phyloP scores from a whole-genome alignment of 2,329 filamentous ascomycete genomes.

The Eutypa lata region DNA sequence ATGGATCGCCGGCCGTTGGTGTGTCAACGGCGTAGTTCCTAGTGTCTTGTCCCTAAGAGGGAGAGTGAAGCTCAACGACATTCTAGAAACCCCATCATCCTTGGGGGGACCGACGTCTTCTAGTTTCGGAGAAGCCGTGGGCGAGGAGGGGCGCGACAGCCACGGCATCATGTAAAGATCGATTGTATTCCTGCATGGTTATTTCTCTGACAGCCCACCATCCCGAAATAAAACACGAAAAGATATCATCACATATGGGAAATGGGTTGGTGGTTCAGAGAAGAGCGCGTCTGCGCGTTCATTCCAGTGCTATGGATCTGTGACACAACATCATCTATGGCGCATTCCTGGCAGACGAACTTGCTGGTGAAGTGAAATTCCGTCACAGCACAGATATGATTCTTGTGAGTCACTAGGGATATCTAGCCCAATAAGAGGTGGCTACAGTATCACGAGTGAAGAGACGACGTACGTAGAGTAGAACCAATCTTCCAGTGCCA shows the following conservation, averaged over 20 bases:
- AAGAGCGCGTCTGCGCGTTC: neutral
- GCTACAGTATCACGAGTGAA: too few species aligned
- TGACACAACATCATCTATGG: neutral
- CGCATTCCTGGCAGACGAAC: too few species aligned
- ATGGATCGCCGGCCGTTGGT: conserved; percentile 12
- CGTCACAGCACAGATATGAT: too few species aligned
- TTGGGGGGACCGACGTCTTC: neutral
- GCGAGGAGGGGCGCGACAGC: conserved; percentile 1
- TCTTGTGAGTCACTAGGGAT: too few species aligned
- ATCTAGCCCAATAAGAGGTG: too few species aligned
- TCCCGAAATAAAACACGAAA: neutral
- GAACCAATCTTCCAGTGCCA: too few species aligned
- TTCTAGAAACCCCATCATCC: neutral
- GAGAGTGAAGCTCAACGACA: conserved; percentile 15
- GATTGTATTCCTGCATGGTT: neutral
- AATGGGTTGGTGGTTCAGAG: too few species aligned
- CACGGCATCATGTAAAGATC: conserved; percentile 6
- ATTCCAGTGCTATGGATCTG: neutral
- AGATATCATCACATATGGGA: too few species aligned
- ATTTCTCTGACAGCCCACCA: neutral
- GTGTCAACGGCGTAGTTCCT: conserved; percentile 19
- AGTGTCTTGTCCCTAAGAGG: conserved; percentile 15
- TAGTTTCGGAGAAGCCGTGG: neutral
- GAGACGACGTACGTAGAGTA: too few species aligned
- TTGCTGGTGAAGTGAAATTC: too few species aligned